These are phyloP conservation scores for Leucaena leucocephala DNA, from an alignment of 306 rosid species.

Conservation along the genomic window DNA sequence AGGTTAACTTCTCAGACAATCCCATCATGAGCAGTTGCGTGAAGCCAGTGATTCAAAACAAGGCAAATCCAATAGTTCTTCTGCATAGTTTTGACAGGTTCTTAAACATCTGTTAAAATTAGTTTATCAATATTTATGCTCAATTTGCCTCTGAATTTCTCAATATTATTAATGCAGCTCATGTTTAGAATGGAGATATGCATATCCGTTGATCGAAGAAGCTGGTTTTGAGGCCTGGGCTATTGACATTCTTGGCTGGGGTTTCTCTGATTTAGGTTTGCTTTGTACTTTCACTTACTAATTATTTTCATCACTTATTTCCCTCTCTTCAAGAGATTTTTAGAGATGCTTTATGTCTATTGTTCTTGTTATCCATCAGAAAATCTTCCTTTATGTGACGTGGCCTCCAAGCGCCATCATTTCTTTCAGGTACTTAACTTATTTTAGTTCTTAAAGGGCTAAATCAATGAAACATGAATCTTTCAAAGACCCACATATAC, in stretches of 20 bases:
- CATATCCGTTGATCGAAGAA: conserved; percentile 75
- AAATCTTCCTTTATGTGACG: conserved; percentile 63
- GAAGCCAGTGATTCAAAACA: conserved; percentile 53
- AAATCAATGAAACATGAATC: not conserved
- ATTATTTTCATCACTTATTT: conserved; percentile 10
- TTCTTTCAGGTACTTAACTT: conserved; percentile 61
- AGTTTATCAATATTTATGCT: conserved; percentile 13
- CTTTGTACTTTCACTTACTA: conserved; percentile 14
- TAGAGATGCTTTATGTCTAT: not conserved
- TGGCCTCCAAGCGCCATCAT: conserved; percentile 68
- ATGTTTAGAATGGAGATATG: conserved; percentile 88
- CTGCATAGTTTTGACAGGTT: conserved; percentile 90
- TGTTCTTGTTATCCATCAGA: conserved; percentile 42
- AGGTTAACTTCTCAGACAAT: conserved; percentile 59
- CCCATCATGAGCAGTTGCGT: conserved; percentile 78
- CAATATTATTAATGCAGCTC: conserved; percentile 65
- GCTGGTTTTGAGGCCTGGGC: conserved; percentile 88
- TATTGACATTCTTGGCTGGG: conserved; percentile 88
- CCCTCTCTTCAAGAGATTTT: not conserved
- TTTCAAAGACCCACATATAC: not conserved
- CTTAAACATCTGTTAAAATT: conserved; percentile 25
- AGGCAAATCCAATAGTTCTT: conserved; percentile 74
- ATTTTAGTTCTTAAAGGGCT: not conserved
- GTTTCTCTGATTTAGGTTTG: conserved; percentile 83
- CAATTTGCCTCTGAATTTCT: conserved; percentile 33